phyloP scores from a whole-genome alignment of 495 filamentous ascomycete genomes.

The Hypoxylon intermedium region DNA sequence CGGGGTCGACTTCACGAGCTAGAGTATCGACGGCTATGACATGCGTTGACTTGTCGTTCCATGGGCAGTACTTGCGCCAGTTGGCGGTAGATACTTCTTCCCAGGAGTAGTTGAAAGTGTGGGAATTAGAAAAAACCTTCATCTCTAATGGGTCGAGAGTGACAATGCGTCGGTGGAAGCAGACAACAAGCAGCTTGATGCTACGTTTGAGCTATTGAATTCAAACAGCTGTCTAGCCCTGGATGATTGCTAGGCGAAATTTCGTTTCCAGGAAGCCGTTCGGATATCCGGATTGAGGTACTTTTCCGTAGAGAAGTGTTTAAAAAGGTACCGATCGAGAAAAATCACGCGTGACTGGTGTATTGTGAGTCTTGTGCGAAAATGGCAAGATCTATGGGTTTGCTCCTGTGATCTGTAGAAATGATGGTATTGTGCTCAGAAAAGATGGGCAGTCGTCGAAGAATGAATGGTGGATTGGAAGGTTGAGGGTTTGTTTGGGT shows the following conservation, averaged over 20 bases:
- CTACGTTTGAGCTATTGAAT: constrained; percentile 7
- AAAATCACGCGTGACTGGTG: constrained; percentile 1
- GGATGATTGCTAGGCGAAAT: constrained; percentile 7
- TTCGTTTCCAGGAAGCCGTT: constrained; percentile 11
- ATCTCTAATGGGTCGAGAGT: constrained; percentile 56
- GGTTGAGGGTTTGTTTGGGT: constrained; percentile 10
- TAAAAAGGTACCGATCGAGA: constrained; percentile 15
- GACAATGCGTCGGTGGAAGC: not conserved
- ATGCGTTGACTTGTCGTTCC: constrained; percentile 95
- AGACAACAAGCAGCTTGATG: not conserved
- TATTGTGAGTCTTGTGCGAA: no score
- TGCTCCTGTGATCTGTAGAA: constrained; percentile 4
- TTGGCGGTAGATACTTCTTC: constrained; percentile 98
- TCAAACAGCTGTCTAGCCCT: not conserved
- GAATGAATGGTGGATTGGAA: constrained; percentile 1
- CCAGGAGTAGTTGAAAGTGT: constrained; percentile 97
- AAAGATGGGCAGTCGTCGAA: not conserved
- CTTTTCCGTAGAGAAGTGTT: constrained; percentile 9
- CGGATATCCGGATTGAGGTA: constrained; percentile 35
- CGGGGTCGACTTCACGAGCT: constrained; percentile 76
- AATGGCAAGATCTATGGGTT: no score
- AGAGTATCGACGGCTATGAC: constrained; percentile 95
- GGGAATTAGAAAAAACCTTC: constrained; percentile 91
- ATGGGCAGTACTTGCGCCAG: constrained; percentile 98
- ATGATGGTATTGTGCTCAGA: constrained; percentile 22